These are phyloP conservation scores for Quercus parvula DNA, from an alignment of 306 rosid species.

Conservation along the genomic window DNA sequence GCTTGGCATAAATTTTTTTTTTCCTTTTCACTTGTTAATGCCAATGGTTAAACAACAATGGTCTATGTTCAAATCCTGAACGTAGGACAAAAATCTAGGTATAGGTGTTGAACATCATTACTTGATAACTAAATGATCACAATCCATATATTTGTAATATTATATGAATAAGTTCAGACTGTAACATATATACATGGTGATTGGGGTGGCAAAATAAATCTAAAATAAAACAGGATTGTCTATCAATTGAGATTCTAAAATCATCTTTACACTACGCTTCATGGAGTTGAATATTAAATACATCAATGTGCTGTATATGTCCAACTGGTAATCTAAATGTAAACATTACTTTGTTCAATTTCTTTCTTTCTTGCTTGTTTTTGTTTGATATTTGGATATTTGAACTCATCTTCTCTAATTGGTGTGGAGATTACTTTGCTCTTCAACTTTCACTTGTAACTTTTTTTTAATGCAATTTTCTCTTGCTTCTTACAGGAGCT, in stretches of 20 bases:
- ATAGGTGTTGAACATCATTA: background rate
- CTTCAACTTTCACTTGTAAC: background rate
- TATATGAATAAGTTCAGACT: background rate
- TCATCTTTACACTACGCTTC: background rate
- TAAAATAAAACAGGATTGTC: background rate
- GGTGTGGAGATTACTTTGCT: background rate
- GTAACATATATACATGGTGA: background rate
- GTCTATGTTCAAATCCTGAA: background rate
- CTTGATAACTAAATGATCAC: background rate
- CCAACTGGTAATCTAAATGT: conserved; percentile 1
- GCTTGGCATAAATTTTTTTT: background rate
- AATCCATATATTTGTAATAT: background rate
- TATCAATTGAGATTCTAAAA: background rate
- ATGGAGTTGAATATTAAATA: background rate
- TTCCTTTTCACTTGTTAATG: background rate
- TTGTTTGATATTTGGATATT: conserved; percentile 3
- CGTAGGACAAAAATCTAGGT: background rate
- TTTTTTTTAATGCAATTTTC: background rate
- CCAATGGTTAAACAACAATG: background rate
- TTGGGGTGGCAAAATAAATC: background rate
- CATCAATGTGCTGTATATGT: background rate
- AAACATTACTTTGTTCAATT: background rate
- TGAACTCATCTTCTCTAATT: background rate
- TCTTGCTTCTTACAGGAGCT: conserved; percentile 64
- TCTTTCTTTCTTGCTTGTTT: conserved; percentile 8